These are phyloP conservation scores for Puccinia polysora DNA, from an alignment of 1,284 basidiomycete species.

Conservation along the genomic window DNA sequence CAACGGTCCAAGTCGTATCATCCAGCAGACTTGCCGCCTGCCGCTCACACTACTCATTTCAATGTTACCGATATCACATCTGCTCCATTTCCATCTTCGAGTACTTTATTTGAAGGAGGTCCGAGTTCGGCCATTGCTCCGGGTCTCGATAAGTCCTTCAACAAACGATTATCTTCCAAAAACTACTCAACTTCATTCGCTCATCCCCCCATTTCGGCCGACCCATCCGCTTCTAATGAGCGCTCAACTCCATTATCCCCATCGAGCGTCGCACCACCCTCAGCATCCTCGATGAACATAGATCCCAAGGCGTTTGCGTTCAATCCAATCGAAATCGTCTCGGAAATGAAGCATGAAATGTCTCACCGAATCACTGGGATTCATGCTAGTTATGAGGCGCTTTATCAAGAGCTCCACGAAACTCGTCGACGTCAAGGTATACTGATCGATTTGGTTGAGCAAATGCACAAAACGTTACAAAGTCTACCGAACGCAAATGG, in stretches of 20 bases:
- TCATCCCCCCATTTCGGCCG: background rate
- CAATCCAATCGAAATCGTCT: slow-evolving; percentile 15
- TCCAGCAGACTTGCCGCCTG: background rate
- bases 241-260: slow-evolving; percentile 5
- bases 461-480: slow-evolving; percentile 30
- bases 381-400: slow-evolving; percentile 18
- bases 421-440: slow-evolving; percentile 19
- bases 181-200: slow-evolving; percentile 3
- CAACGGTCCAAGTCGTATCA: slow-evolving; percentile 1
- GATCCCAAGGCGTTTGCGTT: slow-evolving; percentile 4
- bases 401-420: slow-evolving; percentile 33
- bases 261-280: slow-evolving; percentile 1
- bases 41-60: background rate
- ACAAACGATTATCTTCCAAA: background rate
- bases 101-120: background rate
- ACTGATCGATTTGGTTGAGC: slow-evolving; percentile 15
- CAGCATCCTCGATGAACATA: slow-evolving; percentile 13
- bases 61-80: slow-evolving; percentile 4
- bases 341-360: slow-evolving; percentile 7
- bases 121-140: background rate
- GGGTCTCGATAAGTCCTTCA: background rate
- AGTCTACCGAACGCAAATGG: slow-evolving; percentile 11
- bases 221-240: slow-evolving; percentile 3
- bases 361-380: slow-evolving; percentile 6
- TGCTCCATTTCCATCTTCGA: background rate